Percentiles rank a stretch among this genome's conserved stretches.
Conservation (phyloP, 495 filamentous ascomycete genomes). For the Clavariopsis aquatica region DNA sequence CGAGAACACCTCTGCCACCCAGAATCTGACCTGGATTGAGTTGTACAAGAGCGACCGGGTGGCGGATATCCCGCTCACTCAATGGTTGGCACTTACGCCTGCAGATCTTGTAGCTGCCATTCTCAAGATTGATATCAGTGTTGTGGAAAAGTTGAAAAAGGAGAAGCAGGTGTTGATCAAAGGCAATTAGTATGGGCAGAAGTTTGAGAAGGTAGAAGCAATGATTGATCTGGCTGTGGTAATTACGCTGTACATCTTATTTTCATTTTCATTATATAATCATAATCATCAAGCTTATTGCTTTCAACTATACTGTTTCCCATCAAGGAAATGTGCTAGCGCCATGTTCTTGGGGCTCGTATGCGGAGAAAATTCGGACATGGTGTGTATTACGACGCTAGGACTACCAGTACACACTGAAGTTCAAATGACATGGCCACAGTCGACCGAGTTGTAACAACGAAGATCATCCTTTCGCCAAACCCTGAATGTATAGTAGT, state of each 20-base stretch:
- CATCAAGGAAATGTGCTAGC: too few species aligned
- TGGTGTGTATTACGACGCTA: background rate
- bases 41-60: slow-evolving; percentile 66
- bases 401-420: too few species aligned
- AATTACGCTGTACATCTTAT: background rate
- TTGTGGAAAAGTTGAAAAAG: slow-evolving; percentile 61
- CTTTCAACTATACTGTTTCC: too few species aligned
- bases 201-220: slow-evolving; percentile 66
- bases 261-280: background rate
- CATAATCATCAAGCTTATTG: background rate
- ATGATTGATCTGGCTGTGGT: slow-evolving; percentile 49
- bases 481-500: too few species aligned
- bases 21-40: slow-evolving; percentile 65
- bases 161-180: slow-evolving; percentile 61
- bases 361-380: slow-evolving; percentile 19
- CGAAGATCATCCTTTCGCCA: too few species aligned
- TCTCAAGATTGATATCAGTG: slow-evolving; percentile 58
- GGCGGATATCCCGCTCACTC: slow-evolving; percentile 61
- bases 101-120: slow-evolving; percentile 59
- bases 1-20: slow-evolving; percentile 62
- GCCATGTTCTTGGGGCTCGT: background rate
- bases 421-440: too few species aligned
- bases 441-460: too few species aligned
- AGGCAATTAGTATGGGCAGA: slow-evolving; percentile 31
- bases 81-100: slow-evolving; percentile 67